Evolutionary conservation across 257 asterid species (phyloP), one percentile per base, ranked within the genome.

Genomic region (Striga asiatica): DNA sequence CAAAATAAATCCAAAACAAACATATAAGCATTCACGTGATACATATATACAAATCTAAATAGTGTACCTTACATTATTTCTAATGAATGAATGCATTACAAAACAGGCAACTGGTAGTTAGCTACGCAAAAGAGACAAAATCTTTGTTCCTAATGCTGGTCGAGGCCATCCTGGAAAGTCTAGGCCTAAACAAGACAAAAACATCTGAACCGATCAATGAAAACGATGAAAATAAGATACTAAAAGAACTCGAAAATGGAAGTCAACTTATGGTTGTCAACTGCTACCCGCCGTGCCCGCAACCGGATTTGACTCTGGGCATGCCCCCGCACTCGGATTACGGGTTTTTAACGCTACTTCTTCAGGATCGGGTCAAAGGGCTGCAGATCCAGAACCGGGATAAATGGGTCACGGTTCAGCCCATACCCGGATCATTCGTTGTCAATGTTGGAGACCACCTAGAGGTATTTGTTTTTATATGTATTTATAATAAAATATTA

Each of bases 401-500:
- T 1, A 39, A 74, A 6, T 89, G 97, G 97, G 61, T 79, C 65
- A 71, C 91, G 1, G 63, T 89, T 13, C 75, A 80, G 14, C 96
- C 97, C 31, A 52, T 83, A 8, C 85, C 96, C 2, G 89, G 94
- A 20, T 75, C 97, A 50, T 89, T 89, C 48, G 93, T 86, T 0
- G 92, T 89, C 78, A 89, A 83, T 34, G 93, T 89, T 2, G 97
- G 97, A 0, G 97, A 89, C 73, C 97, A 89, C 56, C 94, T 89
- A 18, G 94, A 89, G 97, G 97, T 88, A 72, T 7, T 11, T 38
- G 6, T 38, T 12, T 39, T n/a, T n/a, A n/a, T n/a, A n/a, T n/a
- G n/a, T n/a, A n/a, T n/a, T n/a, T n/a, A n/a, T n/a, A n/a, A n/a
- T n/a, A n/a, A n/a, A n/a, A n/a, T n/a, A n/a, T n/a, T n/a, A n/a